phyloP scores from a whole-genome alignment of 1,284 basidiomycete species.

The Jaminaea rosea region DNA sequence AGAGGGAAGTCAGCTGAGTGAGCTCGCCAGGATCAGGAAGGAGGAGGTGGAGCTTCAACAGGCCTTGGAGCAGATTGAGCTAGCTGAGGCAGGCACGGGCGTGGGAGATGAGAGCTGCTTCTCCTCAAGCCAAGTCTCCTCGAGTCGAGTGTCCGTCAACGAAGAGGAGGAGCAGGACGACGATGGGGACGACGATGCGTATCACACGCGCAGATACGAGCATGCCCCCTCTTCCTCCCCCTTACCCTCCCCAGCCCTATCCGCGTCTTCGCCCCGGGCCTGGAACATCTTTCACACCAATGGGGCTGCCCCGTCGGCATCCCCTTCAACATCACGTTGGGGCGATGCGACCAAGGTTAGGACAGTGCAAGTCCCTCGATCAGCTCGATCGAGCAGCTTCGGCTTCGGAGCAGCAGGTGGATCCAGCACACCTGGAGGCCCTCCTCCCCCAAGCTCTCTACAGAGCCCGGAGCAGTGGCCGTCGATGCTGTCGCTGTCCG shows the following conservation, averaged over 20 bases:
- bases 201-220: conserved; percentile 1
- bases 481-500: background rate
- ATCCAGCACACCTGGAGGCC: no score
- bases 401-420: no score
- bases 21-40: background rate
- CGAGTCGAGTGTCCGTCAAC: background rate
- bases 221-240: conserved; percentile 5
- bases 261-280: conserved; percentile 24
- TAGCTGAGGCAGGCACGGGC: conserved; percentile 14
- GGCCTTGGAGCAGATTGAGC: conserved; percentile 28
- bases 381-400: no score
- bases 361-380: conserved; percentile 25
- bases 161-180: background rate
- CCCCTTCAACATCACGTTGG: conserved; percentile 7
- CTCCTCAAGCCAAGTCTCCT: background rate
- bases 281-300: conserved; percentile 33
- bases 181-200: conserved; percentile 5
- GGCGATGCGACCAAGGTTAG: conserved; percentile 31
- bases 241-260: conserved; percentile 15
- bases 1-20: background rate
- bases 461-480: background rate
- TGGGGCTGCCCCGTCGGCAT: background rate
- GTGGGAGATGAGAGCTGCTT: background rate
- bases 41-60: conserved; percentile 26
- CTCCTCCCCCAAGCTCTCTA: conserved; percentile 4